Conservation (phyloP, 306 rosid species). For the Quercus suber region DNA sequence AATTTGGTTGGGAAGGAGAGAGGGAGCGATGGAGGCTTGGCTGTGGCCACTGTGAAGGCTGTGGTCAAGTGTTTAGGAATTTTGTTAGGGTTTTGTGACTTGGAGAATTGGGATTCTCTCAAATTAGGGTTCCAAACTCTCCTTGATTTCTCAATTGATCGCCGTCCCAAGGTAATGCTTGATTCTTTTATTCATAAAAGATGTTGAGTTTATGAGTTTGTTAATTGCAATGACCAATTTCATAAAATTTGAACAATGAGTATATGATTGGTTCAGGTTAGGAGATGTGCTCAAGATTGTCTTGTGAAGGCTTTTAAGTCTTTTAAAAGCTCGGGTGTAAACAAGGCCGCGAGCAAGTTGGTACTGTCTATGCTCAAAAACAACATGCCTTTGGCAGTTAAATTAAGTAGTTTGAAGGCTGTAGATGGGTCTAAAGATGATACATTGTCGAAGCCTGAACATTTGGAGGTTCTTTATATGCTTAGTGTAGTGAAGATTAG, state of each 20-base stretch:
- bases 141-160: conserved; percentile 65
- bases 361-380: conserved; percentile 58
- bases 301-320: conserved; percentile 63
- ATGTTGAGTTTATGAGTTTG: not conserved
- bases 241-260: not conserved
- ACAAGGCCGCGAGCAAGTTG: conserved; percentile 76
- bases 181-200: not conserved
- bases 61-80: conserved; percentile 72
- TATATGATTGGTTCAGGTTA: conserved; percentile 44
- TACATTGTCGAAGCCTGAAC: conserved; percentile 35
- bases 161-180: conserved; percentile 74
- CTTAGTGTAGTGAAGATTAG: conserved; percentile 59
- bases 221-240: not conserved
- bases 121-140: conserved; percentile 66
- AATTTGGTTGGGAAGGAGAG: conserved; percentile 39
- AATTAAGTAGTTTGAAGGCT: conserved; percentile 29
- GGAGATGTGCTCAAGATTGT: conserved; percentile 83
- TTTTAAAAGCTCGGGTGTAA: conserved; percentile 39
- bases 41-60: conserved; percentile 59
- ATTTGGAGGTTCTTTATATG: conserved; percentile 66
- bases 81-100: conserved; percentile 74
- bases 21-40: conserved; percentile 30
- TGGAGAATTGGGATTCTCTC: conserved; percentile 71
- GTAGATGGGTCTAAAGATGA: conserved; percentile 40
- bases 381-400: conserved; percentile 52